Base-by-base conservation (phyloP, 164 flowering plant genomes). In the Santalum album region DNA sequence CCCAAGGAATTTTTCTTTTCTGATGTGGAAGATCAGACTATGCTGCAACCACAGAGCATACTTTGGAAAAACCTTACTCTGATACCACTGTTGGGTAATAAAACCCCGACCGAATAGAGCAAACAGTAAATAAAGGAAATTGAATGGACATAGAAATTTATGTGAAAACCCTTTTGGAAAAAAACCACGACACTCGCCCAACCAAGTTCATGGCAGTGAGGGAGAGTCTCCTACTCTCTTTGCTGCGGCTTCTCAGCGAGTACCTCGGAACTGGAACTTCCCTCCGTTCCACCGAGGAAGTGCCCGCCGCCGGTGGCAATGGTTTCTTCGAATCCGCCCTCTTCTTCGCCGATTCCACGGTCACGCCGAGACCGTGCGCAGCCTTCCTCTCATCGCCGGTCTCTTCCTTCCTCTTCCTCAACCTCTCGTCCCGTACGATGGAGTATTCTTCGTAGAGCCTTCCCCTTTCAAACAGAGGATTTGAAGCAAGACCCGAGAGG, bases 361-460 rank as follows among this genome's bases (percentile, higher is more conserved):
- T 72, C 0, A 83, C 86, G 1, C 88, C 80, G 1, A 80, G 76
- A 52, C 67, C 67, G 54, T 67, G 63, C 12, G 57, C 53, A 9
- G 60, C 36, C 46, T 59, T 72, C 49, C 57, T 61, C 45, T 63
- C 75, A 12, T 58, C 72, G 54, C 50, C 82, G 16, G 54, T 58
- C 34, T 65, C 49, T 49, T 70, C 76, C 81, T 81, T 90, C 57
- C 82, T 79, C 71, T 68, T 86, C 42, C 42, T 38, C 61, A 86
- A 73, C 77, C 86, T 78, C 71, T 90, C 97, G 53, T 83, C 86
- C 59, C 97, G 79, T 49, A 80, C 72, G 0, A 88, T 87, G 3
- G 92, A 74, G 64, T 90, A 90, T 57, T 66, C 86, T 0, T 84
- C 90, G 58, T 87, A 87, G 17, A 87, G 73, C 62, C 84, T 58